phyloP scores from a whole-genome alignment of 306 rosid genomes.

The Rosa multiflora region DNA sequence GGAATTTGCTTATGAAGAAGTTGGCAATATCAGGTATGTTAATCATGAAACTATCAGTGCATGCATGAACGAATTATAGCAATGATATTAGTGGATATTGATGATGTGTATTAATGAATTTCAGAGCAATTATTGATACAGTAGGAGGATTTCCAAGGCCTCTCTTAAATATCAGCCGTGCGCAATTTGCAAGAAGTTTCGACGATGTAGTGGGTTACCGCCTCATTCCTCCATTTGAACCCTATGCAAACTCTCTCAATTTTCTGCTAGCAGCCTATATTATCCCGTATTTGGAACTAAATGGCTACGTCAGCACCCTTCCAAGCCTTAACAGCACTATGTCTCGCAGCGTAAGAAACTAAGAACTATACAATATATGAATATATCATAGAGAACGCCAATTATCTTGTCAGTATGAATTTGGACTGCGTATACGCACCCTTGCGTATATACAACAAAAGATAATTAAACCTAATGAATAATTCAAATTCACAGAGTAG shows the following conservation, averaged over 20 bases:
- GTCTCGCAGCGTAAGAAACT: not conserved
- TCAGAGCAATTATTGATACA: constrained; percentile 8
- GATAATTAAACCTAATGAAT: no score
- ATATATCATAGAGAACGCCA: no score
- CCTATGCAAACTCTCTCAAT: constrained; percentile 21
- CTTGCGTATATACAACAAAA: no score
- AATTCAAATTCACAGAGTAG: no score
- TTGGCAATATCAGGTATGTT: constrained; percentile 25
- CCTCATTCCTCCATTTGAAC: constrained; percentile 31
- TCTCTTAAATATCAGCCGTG: constrained; percentile 16
- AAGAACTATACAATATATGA: not conserved
- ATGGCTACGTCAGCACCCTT: constrained; percentile 28
- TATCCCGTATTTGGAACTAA: constrained; percentile 27
- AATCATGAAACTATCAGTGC: not conserved
- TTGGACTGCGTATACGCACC: not conserved
- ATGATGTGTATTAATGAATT: not conserved
- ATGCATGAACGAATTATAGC: not conserved
- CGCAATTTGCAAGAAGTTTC: constrained; percentile 4
- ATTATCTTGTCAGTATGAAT: not conserved
- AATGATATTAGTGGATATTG: not conserved
- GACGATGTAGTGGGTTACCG: constrained; percentile 6
- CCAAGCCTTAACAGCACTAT: not conserved
- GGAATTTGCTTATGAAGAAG: constrained; percentile 31
- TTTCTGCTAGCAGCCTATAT: constrained; percentile 17
- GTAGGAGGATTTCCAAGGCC: constrained; percentile 32